A percentile compares a stretch with the other conserved stretches of the same genome.
Evolutionary conservation across 306 rosid genomes (phyloP).

Genomic region (Chamaecrista fasciculata): DNA sequence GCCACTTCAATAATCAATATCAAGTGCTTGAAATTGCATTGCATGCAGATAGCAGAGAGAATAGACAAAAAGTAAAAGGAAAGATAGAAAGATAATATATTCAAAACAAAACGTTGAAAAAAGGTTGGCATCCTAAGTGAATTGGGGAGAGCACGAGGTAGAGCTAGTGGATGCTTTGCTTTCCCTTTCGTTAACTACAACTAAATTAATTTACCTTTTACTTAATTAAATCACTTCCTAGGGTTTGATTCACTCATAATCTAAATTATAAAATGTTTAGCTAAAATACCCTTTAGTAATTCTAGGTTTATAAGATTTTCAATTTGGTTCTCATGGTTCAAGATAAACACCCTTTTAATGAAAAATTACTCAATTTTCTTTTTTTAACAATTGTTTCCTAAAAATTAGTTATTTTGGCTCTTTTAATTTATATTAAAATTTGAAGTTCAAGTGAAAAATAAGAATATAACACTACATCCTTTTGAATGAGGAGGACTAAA

Average conservation of each 20-base stretch:
- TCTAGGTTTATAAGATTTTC: too few species aligned
- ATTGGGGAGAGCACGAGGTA: slow-evolving; percentile 73
- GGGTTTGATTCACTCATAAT: slow-evolving; percentile 21
- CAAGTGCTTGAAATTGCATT: slow-evolving; percentile 37
- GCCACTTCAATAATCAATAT: slow-evolving; percentile 28
- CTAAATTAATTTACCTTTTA: slow-evolving; percentile 10
- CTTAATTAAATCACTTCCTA: slow-evolving; percentile 30
- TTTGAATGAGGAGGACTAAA: too few species aligned
- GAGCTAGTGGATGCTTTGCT: slow-evolving; percentile 50
- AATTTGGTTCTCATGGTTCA: not conserved
- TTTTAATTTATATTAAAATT: too few species aligned
- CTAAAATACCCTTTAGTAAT: not conserved
- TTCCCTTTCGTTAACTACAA: slow-evolving; percentile 40
- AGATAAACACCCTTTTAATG: too few species aligned
- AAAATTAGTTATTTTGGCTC: too few species aligned
- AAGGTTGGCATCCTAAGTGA: slow-evolving; percentile 38
- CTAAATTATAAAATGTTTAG: not conserved
- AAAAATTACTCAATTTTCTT: too few species aligned
- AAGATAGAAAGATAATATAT: not conserved
- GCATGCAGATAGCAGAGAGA: slow-evolving; percentile 25
- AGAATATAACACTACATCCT: too few species aligned
- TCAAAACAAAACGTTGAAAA: slow-evolving; percentile 32
- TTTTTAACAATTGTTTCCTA: too few species aligned
- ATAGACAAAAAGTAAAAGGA: too few species aligned
- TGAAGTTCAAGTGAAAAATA: too few species aligned